Base-by-base conservation (phyloP, 2,329 filamentous ascomycete genomes). In the Ophiocordyceps robertsii region DNA sequence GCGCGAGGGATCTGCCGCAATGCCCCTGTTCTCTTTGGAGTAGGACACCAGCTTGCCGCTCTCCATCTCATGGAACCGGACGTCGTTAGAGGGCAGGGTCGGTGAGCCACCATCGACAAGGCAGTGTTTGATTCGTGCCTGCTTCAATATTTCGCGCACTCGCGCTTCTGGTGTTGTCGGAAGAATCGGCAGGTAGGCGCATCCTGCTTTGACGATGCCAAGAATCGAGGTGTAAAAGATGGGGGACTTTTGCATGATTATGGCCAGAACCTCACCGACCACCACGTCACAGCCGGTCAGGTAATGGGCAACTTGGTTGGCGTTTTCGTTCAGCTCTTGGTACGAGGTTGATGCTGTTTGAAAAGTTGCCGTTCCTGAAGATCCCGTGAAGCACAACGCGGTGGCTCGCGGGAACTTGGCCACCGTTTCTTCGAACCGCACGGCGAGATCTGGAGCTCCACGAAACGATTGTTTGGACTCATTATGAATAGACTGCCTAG, bases 151-250 rank as follows among this genome's bases (percentile, higher is more conserved):
- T 3, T 70, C 64, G 3, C 65, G 56, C 1, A 83, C 64, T 40
- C 84, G 70, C 10, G 76, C 69, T 1, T 54, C 19, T 0, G 87
- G 85, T 0, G 80, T 83, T n/a, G 73, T 77, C 1, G 84, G 82
- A 1, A 85, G 69, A 4, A 94, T 67, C 0, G 87, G 86, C n/a
- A 94, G 62, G 53, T 93, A 92, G 8, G 80, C 85, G 52, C 79
- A 80, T 9, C 86, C 85, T 6, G 77, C 66, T 53, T 93, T 93
- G 29, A 86, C 59, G 19, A 81, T 72, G 1, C 77, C 87, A 29
- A 95, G 66, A 24, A 94, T 84, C 0, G 78, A 71, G 27, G 80
- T 68, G 53, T 94, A 94, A 1, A 93, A 63, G 24, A 77, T 59
- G 1, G 77, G 58, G 0, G 81, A 89, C 55, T 92, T 93, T 19